Conservation (phyloP, 2,329 filamentous ascomycete genomes). For the Hypoxylon sp. region DNA sequence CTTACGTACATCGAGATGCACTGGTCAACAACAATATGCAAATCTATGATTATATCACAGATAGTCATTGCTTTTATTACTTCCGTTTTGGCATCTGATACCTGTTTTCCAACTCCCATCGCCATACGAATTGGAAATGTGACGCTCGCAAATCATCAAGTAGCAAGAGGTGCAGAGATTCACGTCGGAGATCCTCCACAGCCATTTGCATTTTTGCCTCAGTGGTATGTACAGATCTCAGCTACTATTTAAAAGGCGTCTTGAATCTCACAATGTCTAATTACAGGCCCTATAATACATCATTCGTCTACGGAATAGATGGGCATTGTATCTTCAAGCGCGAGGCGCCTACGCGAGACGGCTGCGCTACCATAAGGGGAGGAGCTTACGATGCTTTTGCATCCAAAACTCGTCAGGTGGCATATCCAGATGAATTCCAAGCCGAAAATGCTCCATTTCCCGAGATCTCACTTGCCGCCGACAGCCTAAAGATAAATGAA, state of each 20-base stretch:
- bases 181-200: constrained; percentile 32
- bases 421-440: constrained; percentile 6
- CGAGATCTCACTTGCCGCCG: neutral
- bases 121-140: constrained; percentile 30
- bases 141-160: constrained; percentile 31
- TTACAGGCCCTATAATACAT: constrained; percentile 3
- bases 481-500: constrained; percentile 2
- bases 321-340: neutral
- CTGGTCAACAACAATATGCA: neutral
- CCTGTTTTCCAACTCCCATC: constrained; percentile 32
- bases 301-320: constrained; percentile 3
- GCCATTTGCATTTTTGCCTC: constrained; percentile 31
- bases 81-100: neutral
- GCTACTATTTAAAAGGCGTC: neutral
- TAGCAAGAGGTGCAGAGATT: constrained; percentile 31
- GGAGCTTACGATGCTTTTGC: constrained; percentile 27
- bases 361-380: constrained; percentile 31
- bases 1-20: neutral
- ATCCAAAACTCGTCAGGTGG: constrained; percentile 31
- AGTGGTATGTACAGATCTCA: constrained; percentile 27
- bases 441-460: constrained; percentile 15
- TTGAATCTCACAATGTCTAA: neutral
- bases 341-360: neutral
- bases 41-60: neutral
- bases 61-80: neutral